Evolutionary conservation across 208 protist genomes (phyloP).

Genomic region (Trypanosoma avium): DNA sequence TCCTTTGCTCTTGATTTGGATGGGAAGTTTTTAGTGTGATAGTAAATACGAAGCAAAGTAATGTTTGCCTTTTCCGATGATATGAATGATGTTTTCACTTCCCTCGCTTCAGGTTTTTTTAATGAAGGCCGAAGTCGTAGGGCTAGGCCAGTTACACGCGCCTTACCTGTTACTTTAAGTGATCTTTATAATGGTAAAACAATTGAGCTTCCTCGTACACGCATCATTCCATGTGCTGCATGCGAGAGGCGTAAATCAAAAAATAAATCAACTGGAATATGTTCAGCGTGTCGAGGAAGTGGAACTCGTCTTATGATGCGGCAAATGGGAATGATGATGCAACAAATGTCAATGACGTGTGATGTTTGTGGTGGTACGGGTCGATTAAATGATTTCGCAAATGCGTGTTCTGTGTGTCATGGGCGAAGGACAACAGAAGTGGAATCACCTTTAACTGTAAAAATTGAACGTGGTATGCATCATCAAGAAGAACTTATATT

Average conservation of each 20-base stretch:
- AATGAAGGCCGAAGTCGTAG: constrained; percentile 20
- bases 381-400: constrained; percentile 72
- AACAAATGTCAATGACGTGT: constrained; percentile 91
- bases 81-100: constrained; percentile 44
- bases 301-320: constrained; percentile 87
- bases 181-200: constrained; percentile 84
- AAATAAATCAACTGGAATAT: constrained; percentile 37
- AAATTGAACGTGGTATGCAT: constrained; percentile 59
- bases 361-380: constrained; percentile 90
- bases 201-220: constrained; percentile 38
- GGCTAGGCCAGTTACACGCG: constrained; percentile 25
- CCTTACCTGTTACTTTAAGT: constrained; percentile 64
- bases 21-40: too few relatives aligned
- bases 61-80: constrained; percentile 45
- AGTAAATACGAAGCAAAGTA: neutral
- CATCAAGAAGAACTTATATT: constrained; percentile 56
- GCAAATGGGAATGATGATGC: constrained; percentile 96
- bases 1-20: neutral
- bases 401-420: constrained; percentile 90
- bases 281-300: constrained; percentile 88
- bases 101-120: constrained; percentile 14
- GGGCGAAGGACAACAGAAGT: constrained; percentile 89
- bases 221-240: constrained; percentile 47
- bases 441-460: constrained; percentile 55
- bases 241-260: constrained; percentile 73